These are phyloP conservation scores for Phytopythium oedochilum DNA, from an alignment of 352 stramenopile genomes.

Conservation along the genomic window DNA sequence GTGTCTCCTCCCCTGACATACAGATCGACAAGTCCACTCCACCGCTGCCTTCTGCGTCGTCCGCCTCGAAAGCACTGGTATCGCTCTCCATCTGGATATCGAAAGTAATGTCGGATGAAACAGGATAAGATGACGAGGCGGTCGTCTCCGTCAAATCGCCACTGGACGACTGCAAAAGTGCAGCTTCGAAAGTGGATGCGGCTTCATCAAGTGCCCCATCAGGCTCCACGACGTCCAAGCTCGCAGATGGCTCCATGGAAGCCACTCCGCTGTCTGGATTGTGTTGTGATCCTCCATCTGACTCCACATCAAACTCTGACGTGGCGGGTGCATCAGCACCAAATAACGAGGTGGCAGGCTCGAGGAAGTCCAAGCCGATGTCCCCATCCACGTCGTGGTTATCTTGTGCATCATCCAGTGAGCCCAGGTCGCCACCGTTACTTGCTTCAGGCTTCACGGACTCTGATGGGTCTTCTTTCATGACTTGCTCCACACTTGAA, in stretches of 20 bases:
- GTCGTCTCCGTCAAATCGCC: neutral
- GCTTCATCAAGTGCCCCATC: neutral
- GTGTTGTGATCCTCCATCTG: neutral
- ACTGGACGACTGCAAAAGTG: neutral
- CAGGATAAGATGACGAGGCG: neutral
- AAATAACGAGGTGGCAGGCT: slow-evolving; percentile 12
- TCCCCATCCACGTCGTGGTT: slow-evolving; percentile 5
- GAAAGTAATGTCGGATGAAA: slow-evolving; percentile 42
- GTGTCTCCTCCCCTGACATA: neutral
- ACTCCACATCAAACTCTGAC: neutral
- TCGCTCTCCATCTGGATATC: slow-evolving; percentile 33
- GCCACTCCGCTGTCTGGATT: too few species aligned
- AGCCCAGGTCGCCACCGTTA: neutral
- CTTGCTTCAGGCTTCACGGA: neutral
- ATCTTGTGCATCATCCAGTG: neutral
- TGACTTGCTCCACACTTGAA: neutral
- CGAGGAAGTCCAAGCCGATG: slow-evolving; percentile 21
- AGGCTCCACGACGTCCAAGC: neutral
- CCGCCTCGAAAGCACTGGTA: slow-evolving; percentile 6
- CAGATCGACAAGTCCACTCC: neutral
- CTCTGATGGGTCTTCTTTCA: neutral
- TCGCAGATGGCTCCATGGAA: neutral
- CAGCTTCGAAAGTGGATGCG: neutral
- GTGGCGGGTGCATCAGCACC: slow-evolving; percentile 1
- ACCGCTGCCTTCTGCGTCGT: neutral